These are phyloP conservation scores for Yamadazyma diospyri DNA, from an alignment of 1,139 yeast species.

Conservation along the genomic window DNA sequence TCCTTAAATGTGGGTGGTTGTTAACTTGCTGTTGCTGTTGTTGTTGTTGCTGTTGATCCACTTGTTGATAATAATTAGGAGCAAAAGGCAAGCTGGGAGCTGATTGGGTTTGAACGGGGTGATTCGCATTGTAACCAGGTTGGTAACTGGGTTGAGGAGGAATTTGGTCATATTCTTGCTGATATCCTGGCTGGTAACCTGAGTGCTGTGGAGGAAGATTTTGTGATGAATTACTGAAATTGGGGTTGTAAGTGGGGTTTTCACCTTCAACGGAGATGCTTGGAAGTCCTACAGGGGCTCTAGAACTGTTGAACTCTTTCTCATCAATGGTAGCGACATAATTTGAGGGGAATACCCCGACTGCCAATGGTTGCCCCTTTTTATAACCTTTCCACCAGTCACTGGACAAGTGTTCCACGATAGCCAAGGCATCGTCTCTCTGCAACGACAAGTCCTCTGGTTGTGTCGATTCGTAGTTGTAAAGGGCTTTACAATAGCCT, in stretches of 20 bases:
- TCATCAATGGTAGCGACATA: slow-evolving; percentile 58
- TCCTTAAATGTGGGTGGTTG: slow-evolving; percentile 44
- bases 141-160: slow-evolving; percentile 1
- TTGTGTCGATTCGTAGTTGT: slow-evolving; percentile 64
- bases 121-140: slow-evolving; percentile 1
- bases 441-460: slow-evolving; percentile 64
- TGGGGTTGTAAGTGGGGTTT: slow-evolving; percentile 18
- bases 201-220: slow-evolving; percentile 5
- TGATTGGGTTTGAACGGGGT: neutral
- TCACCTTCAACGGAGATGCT: slow-evolving; percentile 12
- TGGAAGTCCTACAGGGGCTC: slow-evolving; percentile 8
- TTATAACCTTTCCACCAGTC: slow-evolving; percentile 90
- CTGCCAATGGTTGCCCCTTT: slow-evolving; percentile 41
- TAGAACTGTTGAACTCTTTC: slow-evolving; percentile 25
- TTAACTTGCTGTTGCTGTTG: slow-evolving; percentile 22
- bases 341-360: slow-evolving; percentile 89
- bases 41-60: slow-evolving; percentile 13
- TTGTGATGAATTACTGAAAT: slow-evolving; percentile 15
- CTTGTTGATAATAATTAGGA: slow-evolving; percentile 7
- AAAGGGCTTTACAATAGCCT: slow-evolving; percentile 59
- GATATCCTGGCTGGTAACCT: slow-evolving; percentile 4
- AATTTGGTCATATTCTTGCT: slow-evolving; percentile 1
- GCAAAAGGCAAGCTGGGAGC: slow-evolving; percentile 9
- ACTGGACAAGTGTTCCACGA: slow-evolving; percentile 69
- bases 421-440: slow-evolving; percentile 66